A percentile compares a stretch with the other conserved stretches of the same genome.
Conservation (phyloP, 331 rosid genomes). For the Prunus yedoensis region DNA sequence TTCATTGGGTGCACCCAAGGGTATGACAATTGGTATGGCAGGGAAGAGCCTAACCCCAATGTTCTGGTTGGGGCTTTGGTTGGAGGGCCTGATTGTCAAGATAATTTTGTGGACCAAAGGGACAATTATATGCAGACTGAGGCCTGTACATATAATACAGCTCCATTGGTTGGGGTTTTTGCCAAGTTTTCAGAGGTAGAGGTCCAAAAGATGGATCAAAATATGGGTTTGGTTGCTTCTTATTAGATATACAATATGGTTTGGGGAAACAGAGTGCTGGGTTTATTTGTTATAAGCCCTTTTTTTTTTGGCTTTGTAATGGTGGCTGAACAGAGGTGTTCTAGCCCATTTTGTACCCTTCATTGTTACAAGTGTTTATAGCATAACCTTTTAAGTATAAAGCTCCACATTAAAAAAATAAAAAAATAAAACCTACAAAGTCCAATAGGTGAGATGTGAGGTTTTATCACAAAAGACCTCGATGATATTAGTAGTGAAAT, state of each 20-base stretch:
- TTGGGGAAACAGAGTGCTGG: conserved; percentile 13
- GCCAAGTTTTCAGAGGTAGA: conserved; percentile 54
- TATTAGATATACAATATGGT: conserved; percentile 18
- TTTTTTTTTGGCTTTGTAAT: conserved; percentile 10
- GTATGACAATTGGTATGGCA: conserved; percentile 80
- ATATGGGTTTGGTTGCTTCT: conserved; percentile 40
- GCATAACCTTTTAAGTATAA: conserved; percentile 1
- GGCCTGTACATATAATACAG: conserved; percentile 95
- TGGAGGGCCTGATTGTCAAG: conserved; percentile 88
- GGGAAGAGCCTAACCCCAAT: conserved; percentile 59
- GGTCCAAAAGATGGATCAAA: conserved; percentile 26
- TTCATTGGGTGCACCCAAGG: conserved; percentile 98
- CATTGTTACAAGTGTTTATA: conserved; percentile 27
- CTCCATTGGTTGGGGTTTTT: conserved; percentile 85
- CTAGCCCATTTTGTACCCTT: conserved; percentile 21
- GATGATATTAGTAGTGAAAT: too few relatives aligned
- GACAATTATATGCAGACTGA: conserved; percentile 86
- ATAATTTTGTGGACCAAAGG: conserved; percentile 67
- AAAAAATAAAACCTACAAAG: too few relatives aligned
- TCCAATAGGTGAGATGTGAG: too few relatives aligned
- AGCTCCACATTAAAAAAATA: background rate
- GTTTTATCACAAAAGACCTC: too few relatives aligned
- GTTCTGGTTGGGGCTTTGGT: conserved; percentile 86
- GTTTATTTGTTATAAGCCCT: background rate
- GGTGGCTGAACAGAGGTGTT: conserved; percentile 28